Base-by-base conservation (phyloP, 768 basidiomycete species). In the Aureoboletus auriporus region DNA sequence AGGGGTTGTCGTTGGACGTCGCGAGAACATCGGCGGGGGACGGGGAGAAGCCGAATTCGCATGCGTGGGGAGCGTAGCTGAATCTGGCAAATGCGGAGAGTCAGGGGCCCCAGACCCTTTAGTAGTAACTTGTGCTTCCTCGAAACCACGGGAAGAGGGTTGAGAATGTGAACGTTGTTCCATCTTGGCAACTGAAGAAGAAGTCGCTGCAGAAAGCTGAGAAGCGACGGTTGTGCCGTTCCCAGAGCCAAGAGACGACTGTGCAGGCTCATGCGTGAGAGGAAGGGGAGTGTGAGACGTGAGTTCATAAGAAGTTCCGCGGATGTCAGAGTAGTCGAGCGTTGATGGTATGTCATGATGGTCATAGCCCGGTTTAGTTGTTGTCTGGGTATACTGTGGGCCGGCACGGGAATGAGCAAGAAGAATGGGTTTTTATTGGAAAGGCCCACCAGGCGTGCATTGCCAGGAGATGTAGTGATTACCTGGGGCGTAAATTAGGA, bases 391-490 rank as follows among this genome's bases (percentile, higher is more conserved):
- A 52, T 65, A 53, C 65, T 67, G 43, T 40, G 6, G 10, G 28
- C 51, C 34, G 46, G 41, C 38, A 34, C 36, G 50, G 42, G 39
- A 51, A 50, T 53, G 43, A 56, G 56, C 16, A 33, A 7, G n/a
- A 38, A 14, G 9, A 41, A 38, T 29, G 30, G 34, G 36, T 20
- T 27, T 41, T 46, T 23, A 7, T 30, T 39, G 14, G 44, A 17
- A 33, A 30, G 2, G 69, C 82, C 47, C 65, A 88, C 87, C 55
- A 88, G 75, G 67, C 63, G 67, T 6, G 88, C 88, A 56, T 75
- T 73, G 13, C 89, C 89, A 34, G 89, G 87, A 0, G 84, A 65
- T 6, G 83, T 89, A 6, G 79, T 51, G 8, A 86, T 66, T 35
- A 83, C 76, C 87, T 89, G 55, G 3, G 20, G 31, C 10, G 31